Percentiles rank a stretch among this genome's conserved stretches.
Evolutionary conservation across 129 eudicot species (phyloP).

Genomic region (Saposhnikovia divaricata): DNA sequence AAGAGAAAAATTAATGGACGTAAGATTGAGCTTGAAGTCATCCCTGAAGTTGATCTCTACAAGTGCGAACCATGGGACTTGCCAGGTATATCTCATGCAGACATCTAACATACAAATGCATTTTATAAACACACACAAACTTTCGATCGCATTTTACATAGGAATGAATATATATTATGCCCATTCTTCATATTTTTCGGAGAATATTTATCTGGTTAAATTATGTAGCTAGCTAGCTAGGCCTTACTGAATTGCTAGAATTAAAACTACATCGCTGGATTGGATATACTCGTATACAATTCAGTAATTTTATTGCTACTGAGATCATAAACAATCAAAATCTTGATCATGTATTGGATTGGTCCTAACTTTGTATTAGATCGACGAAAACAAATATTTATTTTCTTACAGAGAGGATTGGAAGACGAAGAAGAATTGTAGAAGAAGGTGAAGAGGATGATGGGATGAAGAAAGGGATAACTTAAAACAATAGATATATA

Average conservation of each 20-base stretch:
- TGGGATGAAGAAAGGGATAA: neutral
- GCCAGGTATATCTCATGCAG: constrained; percentile 46
- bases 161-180: too few species aligned
- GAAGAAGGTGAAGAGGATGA: neutral
- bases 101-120: too few species aligned
- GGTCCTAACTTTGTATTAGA: neutral
- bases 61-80: constrained; percentile 99
- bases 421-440: neutral
- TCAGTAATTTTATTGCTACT: too few species aligned
- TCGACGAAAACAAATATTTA: neutral
- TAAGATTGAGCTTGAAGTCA: constrained; percentile 80
- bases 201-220: too few species aligned
- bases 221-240: too few species aligned
- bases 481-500: neutral
- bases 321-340: neutral
- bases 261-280: too few species aligned
- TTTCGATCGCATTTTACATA: too few species aligned
- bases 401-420: neutral
- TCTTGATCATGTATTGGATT: neutral
- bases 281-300: too few species aligned
- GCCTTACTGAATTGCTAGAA: too few species aligned
- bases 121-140: neutral
- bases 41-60: constrained; percentile 98
- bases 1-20: constrained; percentile 82
- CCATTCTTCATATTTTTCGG: too few species aligned